Base-by-base conservation (phyloP, 1,284 basidiomycete genomes). In the Sporisorium iseilematis-ciliati region DNA sequence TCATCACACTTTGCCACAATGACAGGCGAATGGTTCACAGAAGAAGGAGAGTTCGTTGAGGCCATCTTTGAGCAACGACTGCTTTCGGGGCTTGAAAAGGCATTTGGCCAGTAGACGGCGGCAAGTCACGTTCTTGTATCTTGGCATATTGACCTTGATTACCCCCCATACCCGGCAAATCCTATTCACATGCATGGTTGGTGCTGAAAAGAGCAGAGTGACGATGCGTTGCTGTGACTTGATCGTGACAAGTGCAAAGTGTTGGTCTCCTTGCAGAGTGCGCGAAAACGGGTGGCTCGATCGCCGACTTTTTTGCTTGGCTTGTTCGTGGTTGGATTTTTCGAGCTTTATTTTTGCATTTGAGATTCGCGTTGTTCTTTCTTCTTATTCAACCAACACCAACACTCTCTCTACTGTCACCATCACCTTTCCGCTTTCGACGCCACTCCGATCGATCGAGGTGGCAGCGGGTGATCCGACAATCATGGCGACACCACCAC, bases 11-110 rank as follows among this genome's bases (percentile, higher is more conserved):
- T 26, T 6, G 14, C 14, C 11, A 7, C 33, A 52, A 21, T 62
- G 4, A 16, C 65, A 80, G 82, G 78, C 63, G 83, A 84, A 61
- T 84, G 82, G 81, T 82, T 84, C 68, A 82, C 81, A 12, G 58
- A 79, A n/a, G 62, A 80, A 41, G 83, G 83, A 21, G 83, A 83
- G 50, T 84, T 84, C 43, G 62, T 75, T 5, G 74, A 82, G 60
- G 31, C 40, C 26, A 61, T 78, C 49, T 84, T 84, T 63, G 65
- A 78, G 51, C 52, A 78, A 57, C 65, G 75, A 10, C 59, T 84
- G n/a, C 52, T 80, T 12, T 58, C 69, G 8, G 64, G 61, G 4
- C 75, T 84, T 21, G 54, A 78, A n/a, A 77, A 79, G 57, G 69
- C 74, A 10, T 70, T 75, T 20, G 75, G 76, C 31, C 65, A 78